Conservation (phyloP, 2,329 filamentous ascomycete genomes). For the Cyclaneusma minus region DNA sequence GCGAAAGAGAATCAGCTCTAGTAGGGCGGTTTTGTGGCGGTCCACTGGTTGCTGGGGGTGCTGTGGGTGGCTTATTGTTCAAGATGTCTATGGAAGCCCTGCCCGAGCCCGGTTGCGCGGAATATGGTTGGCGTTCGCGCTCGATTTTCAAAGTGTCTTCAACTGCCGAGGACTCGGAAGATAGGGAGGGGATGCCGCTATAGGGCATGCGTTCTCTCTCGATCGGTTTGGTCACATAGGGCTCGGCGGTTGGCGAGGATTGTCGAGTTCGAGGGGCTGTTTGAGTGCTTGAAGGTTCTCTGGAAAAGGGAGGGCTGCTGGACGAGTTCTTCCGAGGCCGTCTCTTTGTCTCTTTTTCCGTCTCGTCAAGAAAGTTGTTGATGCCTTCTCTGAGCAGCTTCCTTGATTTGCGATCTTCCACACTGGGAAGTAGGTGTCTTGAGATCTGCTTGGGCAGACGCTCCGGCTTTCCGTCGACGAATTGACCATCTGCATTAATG, state of each 20-base stretch:
- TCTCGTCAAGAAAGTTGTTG: conserved; percentile 26
- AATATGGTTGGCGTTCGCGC: conserved; percentile 50
- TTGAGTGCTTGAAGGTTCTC: conserved; percentile 11
- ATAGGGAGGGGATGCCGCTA: conserved; percentile 14
- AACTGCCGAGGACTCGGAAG: conserved; percentile 21
- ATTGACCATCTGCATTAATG: conserved; percentile 37
- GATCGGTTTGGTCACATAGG: conserved; percentile 18
- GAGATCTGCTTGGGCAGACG: conserved; percentile 68
- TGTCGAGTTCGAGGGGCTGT: conserved; percentile 8
- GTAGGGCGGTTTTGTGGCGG: conserved; percentile 2
- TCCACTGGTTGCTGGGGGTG: conserved; percentile 8
- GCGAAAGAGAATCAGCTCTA: too few relatives aligned
- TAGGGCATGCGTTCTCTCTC: conserved; percentile 23
- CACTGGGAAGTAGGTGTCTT: conserved; percentile 51
- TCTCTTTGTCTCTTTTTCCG: conserved; percentile 21
- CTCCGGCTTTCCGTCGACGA: conserved; percentile 49
- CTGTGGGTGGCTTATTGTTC: conserved; percentile 7
- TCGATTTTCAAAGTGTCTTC: conserved; percentile 39
- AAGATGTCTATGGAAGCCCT: conserved; percentile 33
- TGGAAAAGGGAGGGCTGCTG: conserved; percentile 11
- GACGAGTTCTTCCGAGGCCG: conserved; percentile 16
- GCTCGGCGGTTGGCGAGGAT: conserved; percentile 10
- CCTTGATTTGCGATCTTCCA: conserved; percentile 37
- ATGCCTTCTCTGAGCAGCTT: conserved; percentile 46
- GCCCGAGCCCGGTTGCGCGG: conserved; percentile 39